Evolutionary conservation across 768 basidiomycete genomes (phyloP), one percentile per base, ranked within the genome.

Genomic region (Boletus vinaceobasis): DNA sequence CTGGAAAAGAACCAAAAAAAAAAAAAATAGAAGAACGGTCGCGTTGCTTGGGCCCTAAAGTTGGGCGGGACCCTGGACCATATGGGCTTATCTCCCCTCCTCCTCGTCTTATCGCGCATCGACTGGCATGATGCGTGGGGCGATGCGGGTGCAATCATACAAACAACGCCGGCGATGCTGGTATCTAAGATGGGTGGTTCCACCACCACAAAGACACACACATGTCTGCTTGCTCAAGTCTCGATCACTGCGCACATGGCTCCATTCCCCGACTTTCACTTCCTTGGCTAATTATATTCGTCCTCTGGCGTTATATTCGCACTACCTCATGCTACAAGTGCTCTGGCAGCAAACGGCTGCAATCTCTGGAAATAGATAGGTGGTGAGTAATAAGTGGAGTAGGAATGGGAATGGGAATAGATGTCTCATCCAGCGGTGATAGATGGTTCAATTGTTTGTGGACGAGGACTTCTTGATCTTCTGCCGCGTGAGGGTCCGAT

Each of bases 401-500:
- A 42, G 2, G 33, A 37, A 47, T 50, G 21, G 27, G 40, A 35
- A 35, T 47, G 15, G 15, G 33, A 53, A 68, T 54, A 58, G 43
- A 48, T 47, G 56, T 55, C 42, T 53, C 40, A 36, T 53, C 15
- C 50, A 57, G 67, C 49, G 57, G 48, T 37, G 55, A 57, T 58
- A 53, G 36, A 29, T 43, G 39, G 39, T 37, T 14, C 27, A 29
- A 38, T 29, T 7, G 36, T 29, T 29, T 19, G n/a, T 37, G 36
- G 36, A 19, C 7, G 1, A 21, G 37, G 46, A 48, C 9, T 35
- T 11, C 17, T 23, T 14, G 36, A 53, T 50, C 48, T 56, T 59
- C 52, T 43, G 50, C 59, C 59, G 52, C 59, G 67, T 64, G 59
- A 66, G 38, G 31, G n/a, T 45, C 33, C 17, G 13, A 23, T 19